Evolutionary conservation across 2,329 filamentous ascomycete genomes (phyloP).

Genomic region (Phoma herbarum): DNA sequence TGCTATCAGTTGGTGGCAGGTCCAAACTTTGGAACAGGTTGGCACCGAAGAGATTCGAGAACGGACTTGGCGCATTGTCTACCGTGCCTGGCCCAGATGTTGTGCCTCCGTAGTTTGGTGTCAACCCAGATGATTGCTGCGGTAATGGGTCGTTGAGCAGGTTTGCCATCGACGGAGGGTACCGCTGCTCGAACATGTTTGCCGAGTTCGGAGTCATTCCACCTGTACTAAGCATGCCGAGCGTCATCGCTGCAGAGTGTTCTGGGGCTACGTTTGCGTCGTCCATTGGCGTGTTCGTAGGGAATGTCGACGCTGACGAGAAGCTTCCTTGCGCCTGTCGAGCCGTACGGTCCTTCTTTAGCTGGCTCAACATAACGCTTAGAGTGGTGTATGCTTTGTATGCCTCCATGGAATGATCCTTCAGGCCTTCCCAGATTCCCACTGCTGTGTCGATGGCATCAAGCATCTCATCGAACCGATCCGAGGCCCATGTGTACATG

Average conservation of each 20-base stretch:
- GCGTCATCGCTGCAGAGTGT: slow-evolving; percentile 72
- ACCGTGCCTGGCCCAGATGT: slow-evolving; percentile 41
- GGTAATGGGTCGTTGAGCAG: slow-evolving; percentile 48
- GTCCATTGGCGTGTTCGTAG: slow-evolving; percentile 50
- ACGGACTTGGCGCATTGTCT: slow-evolving; percentile 60
- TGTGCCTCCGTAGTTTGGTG: slow-evolving; percentile 48
- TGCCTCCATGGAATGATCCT: slow-evolving; percentile 84
- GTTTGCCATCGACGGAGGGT: slow-evolving; percentile 51
- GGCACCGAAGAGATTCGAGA: slow-evolving; percentile 63
- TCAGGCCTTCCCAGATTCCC: slow-evolving; percentile 80
- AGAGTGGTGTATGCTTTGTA: slow-evolving; percentile 85
- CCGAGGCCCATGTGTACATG: slow-evolving; percentile 57
- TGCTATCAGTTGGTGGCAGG: slow-evolving; percentile 59
- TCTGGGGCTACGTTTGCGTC: slow-evolving; percentile 68
- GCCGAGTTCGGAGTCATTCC: slow-evolving; percentile 62
- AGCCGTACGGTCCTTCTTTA: slow-evolving; percentile 62
- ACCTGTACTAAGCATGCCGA: slow-evolving; percentile 73
- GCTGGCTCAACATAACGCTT: slow-evolving; percentile 83
- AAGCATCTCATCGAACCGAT: slow-evolving; percentile 75
- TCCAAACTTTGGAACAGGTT: slow-evolving; percentile 62
- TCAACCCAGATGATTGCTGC: slow-evolving; percentile 42
- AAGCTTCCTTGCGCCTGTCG: slow-evolving; percentile 43
- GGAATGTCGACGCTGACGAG: slow-evolving; percentile 42
- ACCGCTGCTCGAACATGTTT: slow-evolving; percentile 53
- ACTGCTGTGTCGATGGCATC: slow-evolving; percentile 74